phyloP scores from a whole-genome alignment of 805 yeast genomes.

The Phaffomyces thermotolerans region DNA sequence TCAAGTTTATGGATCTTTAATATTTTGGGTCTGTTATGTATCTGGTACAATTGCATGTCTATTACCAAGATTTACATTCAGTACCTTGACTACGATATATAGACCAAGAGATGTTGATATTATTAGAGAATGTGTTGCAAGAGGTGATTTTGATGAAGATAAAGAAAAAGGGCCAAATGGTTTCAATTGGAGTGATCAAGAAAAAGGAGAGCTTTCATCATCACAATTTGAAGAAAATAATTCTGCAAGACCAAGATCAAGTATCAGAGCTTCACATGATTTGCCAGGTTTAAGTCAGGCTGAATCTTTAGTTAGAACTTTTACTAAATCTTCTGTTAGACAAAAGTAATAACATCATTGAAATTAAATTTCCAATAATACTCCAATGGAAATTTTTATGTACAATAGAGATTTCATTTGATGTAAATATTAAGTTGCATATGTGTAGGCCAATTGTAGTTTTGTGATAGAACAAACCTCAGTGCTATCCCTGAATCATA shows the following conservation, averaged over 20 bases:
- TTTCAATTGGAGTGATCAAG: constrained; percentile 26
- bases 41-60: constrained; percentile 55
- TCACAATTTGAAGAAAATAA: neutral
- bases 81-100: constrained; percentile 45
- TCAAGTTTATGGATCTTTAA: constrained; percentile 50
- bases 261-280: constrained; percentile 8
- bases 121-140: constrained; percentile 61
- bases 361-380: too few relatives aligned
- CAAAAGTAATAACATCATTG: too few relatives aligned
- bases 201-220: constrained; percentile 8
- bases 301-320: constrained; percentile 7
- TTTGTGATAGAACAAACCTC: too few relatives aligned
- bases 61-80: constrained; percentile 54
- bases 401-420: too few relatives aligned
- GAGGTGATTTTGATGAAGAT: constrained; percentile 42
- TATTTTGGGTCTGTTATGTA: constrained; percentile 60
- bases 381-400: too few relatives aligned
- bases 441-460: too few relatives aligned
- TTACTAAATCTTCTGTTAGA: constrained; percentile 5
- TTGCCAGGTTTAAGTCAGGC: constrained; percentile 12
- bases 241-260: neutral
- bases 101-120: constrained; percentile 66
- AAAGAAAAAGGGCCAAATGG: constrained; percentile 39
- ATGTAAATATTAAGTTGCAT: too few relatives aligned
- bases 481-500: too few relatives aligned